Evolutionary conservation across 1,139 yeast genomes (phyloP), one percentile per base, ranked within the genome.

Genomic region (Petasospora fabianii): DNA sequence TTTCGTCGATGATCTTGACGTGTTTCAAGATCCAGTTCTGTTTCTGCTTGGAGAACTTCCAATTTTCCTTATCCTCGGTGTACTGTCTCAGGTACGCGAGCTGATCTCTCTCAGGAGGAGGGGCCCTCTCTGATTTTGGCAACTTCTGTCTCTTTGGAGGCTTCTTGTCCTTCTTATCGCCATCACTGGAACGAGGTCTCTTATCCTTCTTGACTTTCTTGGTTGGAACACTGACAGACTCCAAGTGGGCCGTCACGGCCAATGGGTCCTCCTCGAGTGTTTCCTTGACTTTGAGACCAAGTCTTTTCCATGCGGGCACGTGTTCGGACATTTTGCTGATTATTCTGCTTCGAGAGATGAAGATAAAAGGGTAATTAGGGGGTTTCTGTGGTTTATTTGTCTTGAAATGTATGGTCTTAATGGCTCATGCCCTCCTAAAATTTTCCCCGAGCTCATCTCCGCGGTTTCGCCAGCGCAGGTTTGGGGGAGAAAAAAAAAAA

Each of bases 31-130:
- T 71, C 97, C 97, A 90, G 58, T 87, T 88, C 60, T 90, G 97
- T 51, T 90, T 88, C 65, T 85, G 95, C 56, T 90, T 90, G 43
- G 95, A 84, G 59, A 90, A 90, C 64, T 88, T 90, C 97, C 97
- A 90, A 24, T 73, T 69, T 0, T 65, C 73, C 43, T 68, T 70
- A 50, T 81, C 87, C 9, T 71, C 68, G 18, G 68, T 65, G 54
- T 76, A 90, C 41, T 78, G 86, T 42, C 79, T 73, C 51, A 90
- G 64, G 55, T 90, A 90, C 1, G 71, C 77, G 36, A 85, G 66
- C 59, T 88, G 96, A 57, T 88, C 97, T 48, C 78, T 81, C 47
- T 81, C 88, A 18, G 88, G 87, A 1, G 88, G 86, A 6, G 86
- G 81, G 1, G 75, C 50, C 42, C 92, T 74, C 55, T 85, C 87